Evolutionary conservation across 2,329 filamentous ascomycete species (phyloP), one percentile per base, ranked within the genome.

Genomic region (Knufia fluminis): DNA sequence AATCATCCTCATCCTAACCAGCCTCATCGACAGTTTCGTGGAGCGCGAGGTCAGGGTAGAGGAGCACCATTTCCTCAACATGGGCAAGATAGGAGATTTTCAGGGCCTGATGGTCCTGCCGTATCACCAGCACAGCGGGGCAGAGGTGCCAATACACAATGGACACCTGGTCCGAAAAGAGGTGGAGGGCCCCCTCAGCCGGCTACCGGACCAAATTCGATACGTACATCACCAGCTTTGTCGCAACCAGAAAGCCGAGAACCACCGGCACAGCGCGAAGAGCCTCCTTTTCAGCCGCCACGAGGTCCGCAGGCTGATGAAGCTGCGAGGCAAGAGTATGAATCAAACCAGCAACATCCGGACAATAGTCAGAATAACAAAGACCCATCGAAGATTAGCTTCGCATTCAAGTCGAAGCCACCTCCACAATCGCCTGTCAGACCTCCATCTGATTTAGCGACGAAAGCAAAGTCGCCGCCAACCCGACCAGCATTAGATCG

Each of bases 321-420:
- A 59, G 73, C 78, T 54, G 63, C 36, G 56, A 68, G 77, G 50
- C 70, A 73, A 48, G 77, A 79, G 67, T 74, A 75, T 24, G 76
- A 76, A 17, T 73, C 78, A 9, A 71, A 67, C 50, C 76, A 77
- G 50, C 71, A 77, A 33, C 68, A 75, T 1, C 72, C 55, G 26
- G 50, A 76, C 17, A 71, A 73, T 1, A 74, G 77, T 3, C 72
- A 77, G n/a, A 72, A 76, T 52, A 61, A 67, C 52, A 64, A 72
- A 62, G 70, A 72, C 51, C 70, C 71, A 2, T 80, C 80, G 39
- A 92, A 91, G 67, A 94, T 96, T 61, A 94, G 88, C 64, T 97
- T 97, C 65, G 88, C 89, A 1, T 88, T 97, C 66, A 96, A 96
- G 64, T 78, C 82, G 50, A 91, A 85, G 62, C 78, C 81, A 19